Evolutionary conservation across 768 basidiomycete species (phyloP).

Genomic region (Termitomyces sp.): DNA sequence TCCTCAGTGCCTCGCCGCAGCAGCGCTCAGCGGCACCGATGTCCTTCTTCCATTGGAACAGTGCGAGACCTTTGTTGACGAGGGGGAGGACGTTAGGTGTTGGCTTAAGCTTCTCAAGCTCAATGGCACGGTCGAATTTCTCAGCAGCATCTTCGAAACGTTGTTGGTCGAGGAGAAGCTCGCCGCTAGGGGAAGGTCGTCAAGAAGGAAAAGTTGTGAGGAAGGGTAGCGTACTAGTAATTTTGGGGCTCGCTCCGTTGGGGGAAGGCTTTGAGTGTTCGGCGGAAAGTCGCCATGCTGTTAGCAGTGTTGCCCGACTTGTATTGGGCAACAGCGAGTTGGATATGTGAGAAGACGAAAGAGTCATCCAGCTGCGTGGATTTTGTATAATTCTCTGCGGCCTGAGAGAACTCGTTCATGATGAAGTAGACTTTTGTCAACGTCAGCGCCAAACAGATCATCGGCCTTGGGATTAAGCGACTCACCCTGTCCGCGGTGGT

Average conservation of each 20-base stretch:
- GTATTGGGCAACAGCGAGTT: conserved; percentile 96
- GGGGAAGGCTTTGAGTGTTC: conserved; percentile 82
- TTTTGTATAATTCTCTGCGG: conserved; percentile 87
- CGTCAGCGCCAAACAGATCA: not conserved
- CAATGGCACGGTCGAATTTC: conserved; percentile 89
- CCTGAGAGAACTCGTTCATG: conserved; percentile 81
- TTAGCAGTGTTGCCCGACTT: conserved; percentile 74
- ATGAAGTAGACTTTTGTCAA: conserved; percentile 77
- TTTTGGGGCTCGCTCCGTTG: conserved; percentile 85
- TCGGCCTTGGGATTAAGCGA: not conserved
- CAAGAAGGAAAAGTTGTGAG: not conserved
- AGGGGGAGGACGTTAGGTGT: conserved; percentile 84
- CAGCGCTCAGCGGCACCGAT: conserved; percentile 75
- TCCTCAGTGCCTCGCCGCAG: conserved; percentile 80
- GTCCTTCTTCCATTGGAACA: conserved; percentile 97
- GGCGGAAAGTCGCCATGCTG: conserved; percentile 88
- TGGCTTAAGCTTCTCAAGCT: conserved; percentile 74
- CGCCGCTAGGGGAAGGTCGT: conserved; percentile 53
- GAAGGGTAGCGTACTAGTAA: conserved; percentile 71
- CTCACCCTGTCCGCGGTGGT: conserved; percentile 94
- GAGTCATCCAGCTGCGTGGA: conserved; percentile 80
- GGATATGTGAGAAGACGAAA: conserved; percentile 97
- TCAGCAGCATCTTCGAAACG: conserved; percentile 85
- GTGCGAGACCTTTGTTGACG: conserved; percentile 95
- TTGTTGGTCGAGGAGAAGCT: conserved; percentile 88